Base-by-base conservation (phyloP, 1,139 yeast genomes). In the Protomyces macrosporus region DNA sequence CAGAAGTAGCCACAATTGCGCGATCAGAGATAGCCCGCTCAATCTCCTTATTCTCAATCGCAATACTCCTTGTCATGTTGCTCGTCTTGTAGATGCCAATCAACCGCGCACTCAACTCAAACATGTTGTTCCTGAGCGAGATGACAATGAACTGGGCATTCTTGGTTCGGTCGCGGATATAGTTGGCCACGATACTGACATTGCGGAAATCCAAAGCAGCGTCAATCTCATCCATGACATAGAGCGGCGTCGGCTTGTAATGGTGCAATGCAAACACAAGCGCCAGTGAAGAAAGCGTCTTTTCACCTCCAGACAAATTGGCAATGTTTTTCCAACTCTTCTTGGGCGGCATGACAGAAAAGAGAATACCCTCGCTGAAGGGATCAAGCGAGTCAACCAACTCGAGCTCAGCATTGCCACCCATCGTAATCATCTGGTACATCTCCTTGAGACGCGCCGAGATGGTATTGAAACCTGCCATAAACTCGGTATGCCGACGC, bases 361-460 rank as follows among this genome's bases (percentile, higher is more conserved):
- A 95, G 55, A 90, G 78, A 55, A 95, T 91, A 40, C 99, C 99
- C 75, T 95, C 98, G 0, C 97, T 85, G 72, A 95, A 95, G n/a
- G 98, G 98, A 75, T 95, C 98, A 71, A 93, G 81, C 69, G 96
- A 87, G 73, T 95, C 98, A 30, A 91, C 98, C 62, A 93, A 81
- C 73, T 95, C 99, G 53, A 95, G 80, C 74, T 95, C 98, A 0
- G 99, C 99, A 77, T 91, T 95, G 50, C 99, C 99, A 14, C 98
- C 98, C 95, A 93, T 90, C 0, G 98, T 95, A 67, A 95, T 93
- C 95, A 93, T 89, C 72, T 91, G 96, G 72, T 95, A 95, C 98
- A 95, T 91, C 71, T 90, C 97, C 74, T 93, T 93, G 68, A 95
- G 81, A 6, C 96, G 88, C 75, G 86, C 80, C 0, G 98, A 90